phyloP scores from a whole-genome alignment of 2,329 filamentous ascomycete species.

The Sporothrix pseudoabietina region DNA sequence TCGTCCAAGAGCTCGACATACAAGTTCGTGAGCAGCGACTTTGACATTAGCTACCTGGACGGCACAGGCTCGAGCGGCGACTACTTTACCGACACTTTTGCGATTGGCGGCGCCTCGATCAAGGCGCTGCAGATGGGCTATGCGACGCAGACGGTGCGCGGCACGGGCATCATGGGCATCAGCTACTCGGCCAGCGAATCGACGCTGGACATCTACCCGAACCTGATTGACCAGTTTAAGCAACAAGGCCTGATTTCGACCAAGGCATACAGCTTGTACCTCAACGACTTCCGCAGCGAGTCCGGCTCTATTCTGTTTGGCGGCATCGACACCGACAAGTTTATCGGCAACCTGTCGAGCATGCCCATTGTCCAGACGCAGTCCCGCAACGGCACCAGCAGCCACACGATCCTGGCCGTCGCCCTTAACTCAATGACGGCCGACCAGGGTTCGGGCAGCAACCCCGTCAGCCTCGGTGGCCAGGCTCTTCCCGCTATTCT shows the following conservation, averaged over 20 bases:
- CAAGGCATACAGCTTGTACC: slow-evolving; percentile 70
- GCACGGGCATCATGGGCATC: slow-evolving; percentile 61
- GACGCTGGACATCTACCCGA: slow-evolving; percentile 49
- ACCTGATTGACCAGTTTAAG: slow-evolving; percentile 67
- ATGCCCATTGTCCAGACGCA: slow-evolving; percentile 55
- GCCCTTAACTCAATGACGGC: slow-evolving; percentile 43
- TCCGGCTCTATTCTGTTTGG: slow-evolving; percentile 69
- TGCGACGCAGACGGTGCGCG: slow-evolving; percentile 51
- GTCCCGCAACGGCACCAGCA: slow-evolving; percentile 45
- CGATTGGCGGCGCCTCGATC: slow-evolving; percentile 54
- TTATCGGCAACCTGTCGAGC: slow-evolving; percentile 57
- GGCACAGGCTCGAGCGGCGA: slow-evolving; percentile 56
- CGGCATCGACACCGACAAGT: slow-evolving; percentile 69
- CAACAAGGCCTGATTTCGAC: slow-evolving; percentile 62
- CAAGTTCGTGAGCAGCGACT: slow-evolving; percentile 47
- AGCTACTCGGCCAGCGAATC: slow-evolving; percentile 58
- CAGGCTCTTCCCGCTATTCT: slow-evolving; percentile 55
- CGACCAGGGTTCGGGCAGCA: slow-evolving; percentile 36
- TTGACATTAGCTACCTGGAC: slow-evolving; percentile 65
- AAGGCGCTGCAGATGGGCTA: slow-evolving; percentile 59
- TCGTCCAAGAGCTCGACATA: slow-evolving; percentile 53
- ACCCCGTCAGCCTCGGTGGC: slow-evolving; percentile 27
- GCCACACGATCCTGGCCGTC: slow-evolving; percentile 47
- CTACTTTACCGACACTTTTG: slow-evolving; percentile 60
- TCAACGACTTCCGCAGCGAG: slow-evolving; percentile 56